Conservation (phyloP, 345 rosid species). For the Arabidopsis suecica region DNA sequence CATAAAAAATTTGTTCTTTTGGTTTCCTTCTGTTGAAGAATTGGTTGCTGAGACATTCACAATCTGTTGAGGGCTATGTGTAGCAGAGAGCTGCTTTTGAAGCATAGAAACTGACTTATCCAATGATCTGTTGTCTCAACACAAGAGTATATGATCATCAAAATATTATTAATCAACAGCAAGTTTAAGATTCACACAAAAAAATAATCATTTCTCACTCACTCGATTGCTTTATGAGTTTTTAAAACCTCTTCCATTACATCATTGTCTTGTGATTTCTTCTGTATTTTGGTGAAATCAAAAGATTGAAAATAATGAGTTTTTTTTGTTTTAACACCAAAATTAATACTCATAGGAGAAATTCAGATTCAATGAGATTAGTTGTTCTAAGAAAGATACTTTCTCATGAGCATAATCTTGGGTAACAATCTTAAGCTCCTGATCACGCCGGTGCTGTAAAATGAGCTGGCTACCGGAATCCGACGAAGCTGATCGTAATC, state of each 20-base stretch:
- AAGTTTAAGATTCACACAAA: constrained; percentile 1
- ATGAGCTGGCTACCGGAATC: constrained; percentile 62
- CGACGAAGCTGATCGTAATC: constrained; percentile 19
- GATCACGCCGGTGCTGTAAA: constrained; percentile 60
- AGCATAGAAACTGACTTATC: constrained; percentile 79
- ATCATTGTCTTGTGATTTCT: constrained; percentile 45
- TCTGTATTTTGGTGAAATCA: constrained; percentile 28
- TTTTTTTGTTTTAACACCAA: background rate
- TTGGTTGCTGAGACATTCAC: constrained; percentile 46
- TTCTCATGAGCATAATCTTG: constrained; percentile 57
- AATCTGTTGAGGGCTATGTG: constrained; percentile 55
- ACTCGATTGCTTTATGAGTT: constrained; percentile 85
- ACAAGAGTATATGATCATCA: constrained; percentile 31
- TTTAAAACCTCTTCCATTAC: constrained; percentile 69
- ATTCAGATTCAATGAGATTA: constrained; percentile 1
- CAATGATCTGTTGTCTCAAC: constrained; percentile 58
- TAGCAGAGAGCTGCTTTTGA: constrained; percentile 74
- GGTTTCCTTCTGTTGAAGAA: constrained; percentile 40
- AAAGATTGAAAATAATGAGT: background rate
- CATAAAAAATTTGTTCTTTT: constrained; percentile 70
- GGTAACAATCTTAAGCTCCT: constrained; percentile 57
- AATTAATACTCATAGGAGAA: background rate
- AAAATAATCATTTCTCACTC: constrained; percentile 44
- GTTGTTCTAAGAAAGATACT: constrained; percentile 43
- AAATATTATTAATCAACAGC: constrained; percentile 8